A percentile compares a stretch with the other conserved stretches of the same genome.
Evolutionary conservation across 257 asterid species (phyloP).

Genomic region (Solanum habrochaites): DNA sequence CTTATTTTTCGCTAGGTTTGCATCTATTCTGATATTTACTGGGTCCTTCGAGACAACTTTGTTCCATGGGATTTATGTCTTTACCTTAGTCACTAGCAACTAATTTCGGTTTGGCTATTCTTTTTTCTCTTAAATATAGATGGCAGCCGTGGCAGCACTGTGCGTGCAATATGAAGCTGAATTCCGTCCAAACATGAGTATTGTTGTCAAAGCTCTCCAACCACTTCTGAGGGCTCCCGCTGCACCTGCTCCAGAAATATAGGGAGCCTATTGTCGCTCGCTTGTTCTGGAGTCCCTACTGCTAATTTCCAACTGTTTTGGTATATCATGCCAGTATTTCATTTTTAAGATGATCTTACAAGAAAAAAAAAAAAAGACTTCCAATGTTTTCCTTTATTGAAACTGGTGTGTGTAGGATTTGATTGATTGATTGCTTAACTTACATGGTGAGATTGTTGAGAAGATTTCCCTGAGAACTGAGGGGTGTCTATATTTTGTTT

Average conservation of each 20-base stretch:
- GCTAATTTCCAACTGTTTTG: not conserved
- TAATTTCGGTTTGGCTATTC: not conserved
- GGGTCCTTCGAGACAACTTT: not conserved
- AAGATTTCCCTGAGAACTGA: not conserved
- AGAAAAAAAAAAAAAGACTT: not conserved
- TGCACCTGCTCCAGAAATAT: constrained; percentile 8
- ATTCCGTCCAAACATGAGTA: constrained; percentile 32
- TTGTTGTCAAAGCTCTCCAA: constrained; percentile 30
- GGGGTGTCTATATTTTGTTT: not conserved
- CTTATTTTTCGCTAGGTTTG: not conserved
- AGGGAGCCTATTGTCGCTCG: not conserved
- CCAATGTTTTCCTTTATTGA: not conserved
- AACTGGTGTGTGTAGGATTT: not conserved
- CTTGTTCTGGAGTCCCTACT: not conserved
- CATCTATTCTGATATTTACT: not conserved
- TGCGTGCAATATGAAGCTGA: constrained; percentile 31
- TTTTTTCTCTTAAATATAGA: not conserved
- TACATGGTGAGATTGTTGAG: not conserved
- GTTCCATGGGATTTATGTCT: not conserved
- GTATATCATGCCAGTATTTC: not conserved
- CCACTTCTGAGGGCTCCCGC: constrained; percentile 16
- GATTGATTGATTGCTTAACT: not conserved
- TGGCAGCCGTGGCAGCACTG: constrained; percentile 33
- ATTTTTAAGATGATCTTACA: not conserved
- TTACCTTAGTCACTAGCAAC: not conserved